Percentiles rank a stretch among this genome's conserved stretches.
These are phyloP conservation scores for Fusarium sp. DNA, from an alignment of 2,329 filamentous ascomycete species.

Conservation along the genomic window DNA sequence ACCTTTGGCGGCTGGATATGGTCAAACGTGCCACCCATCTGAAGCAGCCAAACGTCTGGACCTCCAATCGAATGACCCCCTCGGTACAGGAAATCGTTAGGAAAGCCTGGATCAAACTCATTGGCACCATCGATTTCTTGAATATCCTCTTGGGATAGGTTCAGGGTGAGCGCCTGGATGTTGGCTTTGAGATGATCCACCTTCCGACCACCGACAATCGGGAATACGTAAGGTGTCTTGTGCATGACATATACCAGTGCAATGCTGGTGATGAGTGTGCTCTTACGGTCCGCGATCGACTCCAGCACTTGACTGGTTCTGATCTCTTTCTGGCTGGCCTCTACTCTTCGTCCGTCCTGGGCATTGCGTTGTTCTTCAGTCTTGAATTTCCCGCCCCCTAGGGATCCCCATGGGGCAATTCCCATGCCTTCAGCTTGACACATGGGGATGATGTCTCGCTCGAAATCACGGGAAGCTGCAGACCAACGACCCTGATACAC, in stretches of 20 bases:
- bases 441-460: conserved; percentile 59
- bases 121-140: conserved; percentile 71
- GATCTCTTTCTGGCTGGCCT: conserved; percentile 64
- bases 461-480: conserved; percentile 53
- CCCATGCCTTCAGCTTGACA: conserved; percentile 59
- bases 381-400: conserved; percentile 62
- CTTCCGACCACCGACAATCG: conserved; percentile 77
- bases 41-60: conserved; percentile 57
- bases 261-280: conserved; percentile 58
- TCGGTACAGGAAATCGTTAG: conserved; percentile 67
- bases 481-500: conserved; percentile 59
- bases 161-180: conserved; percentile 72
- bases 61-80: conserved; percentile 51
- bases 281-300: conserved; percentile 60
- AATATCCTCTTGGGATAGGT: conserved; percentile 71
- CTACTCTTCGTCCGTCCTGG: conserved; percentile 51
- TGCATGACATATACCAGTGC: conserved; percentile 80
- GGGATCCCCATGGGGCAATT: conserved; percentile 68
- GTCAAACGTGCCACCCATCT: conserved; percentile 62
- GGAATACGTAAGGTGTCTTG: conserved; percentile 78
- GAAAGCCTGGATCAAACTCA: conserved; percentile 75
- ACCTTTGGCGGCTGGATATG: conserved; percentile 58
- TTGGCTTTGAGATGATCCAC: conserved; percentile 76
- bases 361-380: conserved; percentile 49
- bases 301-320: conserved; percentile 59